Evolutionary conservation across 1,139 yeast species (phyloP).

Genomic region (Pichia cactophila): DNA sequence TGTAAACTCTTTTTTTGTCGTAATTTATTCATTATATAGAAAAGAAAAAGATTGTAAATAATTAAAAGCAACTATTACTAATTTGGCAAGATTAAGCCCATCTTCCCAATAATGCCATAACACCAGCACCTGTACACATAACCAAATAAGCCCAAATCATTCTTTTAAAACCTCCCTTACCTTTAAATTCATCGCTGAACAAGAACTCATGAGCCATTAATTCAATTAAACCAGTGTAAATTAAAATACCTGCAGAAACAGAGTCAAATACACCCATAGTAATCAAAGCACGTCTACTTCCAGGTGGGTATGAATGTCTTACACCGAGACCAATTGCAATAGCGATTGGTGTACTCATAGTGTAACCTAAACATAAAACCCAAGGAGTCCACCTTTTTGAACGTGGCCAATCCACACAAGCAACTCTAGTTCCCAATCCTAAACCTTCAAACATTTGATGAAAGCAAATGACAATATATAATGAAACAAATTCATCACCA

Average conservation of each 20-base stretch:
- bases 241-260: conserved; percentile 74
- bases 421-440: conserved; percentile 82
- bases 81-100: conserved; percentile 50
- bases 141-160: conserved; percentile 34
- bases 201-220: conserved; percentile 85
- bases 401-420: conserved; percentile 62
- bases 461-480: conserved; percentile 78
- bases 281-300: conserved; percentile 55
- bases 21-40: neutral
- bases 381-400: conserved; percentile 23
- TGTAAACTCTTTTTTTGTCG: too few species aligned
- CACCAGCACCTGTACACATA: conserved; percentile 65
- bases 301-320: conserved; percentile 49
- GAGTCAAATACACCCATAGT: conserved; percentile 78
- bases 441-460: conserved; percentile 93
- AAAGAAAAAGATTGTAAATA: neutral
- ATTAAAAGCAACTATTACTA: too few species aligned
- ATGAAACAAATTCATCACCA: conserved; percentile 64
- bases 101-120: conserved; percentile 79
- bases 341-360: conserved; percentile 75
- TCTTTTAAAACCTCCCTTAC: conserved; percentile 36
- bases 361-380: conserved; percentile 32
- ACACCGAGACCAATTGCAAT: conserved; percentile 85
- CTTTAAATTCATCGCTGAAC: conserved; percentile 56
- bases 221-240: conserved; percentile 83